These are phyloP conservation scores for Ramaria sp. DNA, from an alignment of 768 basidiomycete genomes.

Conservation along the genomic window DNA sequence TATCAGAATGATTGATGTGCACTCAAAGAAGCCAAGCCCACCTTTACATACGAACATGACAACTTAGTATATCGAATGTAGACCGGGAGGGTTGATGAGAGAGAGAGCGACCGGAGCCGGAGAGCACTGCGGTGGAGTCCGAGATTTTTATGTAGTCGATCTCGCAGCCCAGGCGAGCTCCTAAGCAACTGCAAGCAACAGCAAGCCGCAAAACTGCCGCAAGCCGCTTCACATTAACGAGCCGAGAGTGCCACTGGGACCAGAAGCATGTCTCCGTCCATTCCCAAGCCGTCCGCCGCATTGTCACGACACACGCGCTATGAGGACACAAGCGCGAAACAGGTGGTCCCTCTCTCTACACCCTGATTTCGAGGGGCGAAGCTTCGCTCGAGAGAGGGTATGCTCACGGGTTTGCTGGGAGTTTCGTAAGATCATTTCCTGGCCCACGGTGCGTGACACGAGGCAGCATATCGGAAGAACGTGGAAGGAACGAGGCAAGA, in stretches of 20 bases:
- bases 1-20: not conserved
- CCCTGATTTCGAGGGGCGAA: not conserved
- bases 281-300: not conserved
- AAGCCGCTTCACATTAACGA: not conserved
- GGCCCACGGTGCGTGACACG: not conserved
- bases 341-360: not conserved
- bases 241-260: not conserved
- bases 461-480: constrained; percentile 2
- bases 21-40: not conserved
- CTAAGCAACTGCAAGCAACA: no score
- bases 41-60: not conserved
- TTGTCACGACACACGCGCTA: not conserved
- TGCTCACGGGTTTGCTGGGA: not conserved
- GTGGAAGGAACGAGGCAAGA: constrained; percentile 9
- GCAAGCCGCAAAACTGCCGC: no score
- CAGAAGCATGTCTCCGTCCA: not conserved
- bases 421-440: not conserved
- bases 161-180: not conserved
- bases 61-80: not conserved
- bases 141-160: not conserved
- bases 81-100: not conserved
- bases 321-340: not conserved
- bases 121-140: not conserved
- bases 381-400: not conserved
- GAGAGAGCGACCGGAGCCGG: not conserved